Percentiles rank a stretch among this genome's conserved stretches.
These are phyloP conservation scores for Podospora australis DNA, from an alignment of 495 filamentous ascomycete genomes.

Conservation along the genomic window DNA sequence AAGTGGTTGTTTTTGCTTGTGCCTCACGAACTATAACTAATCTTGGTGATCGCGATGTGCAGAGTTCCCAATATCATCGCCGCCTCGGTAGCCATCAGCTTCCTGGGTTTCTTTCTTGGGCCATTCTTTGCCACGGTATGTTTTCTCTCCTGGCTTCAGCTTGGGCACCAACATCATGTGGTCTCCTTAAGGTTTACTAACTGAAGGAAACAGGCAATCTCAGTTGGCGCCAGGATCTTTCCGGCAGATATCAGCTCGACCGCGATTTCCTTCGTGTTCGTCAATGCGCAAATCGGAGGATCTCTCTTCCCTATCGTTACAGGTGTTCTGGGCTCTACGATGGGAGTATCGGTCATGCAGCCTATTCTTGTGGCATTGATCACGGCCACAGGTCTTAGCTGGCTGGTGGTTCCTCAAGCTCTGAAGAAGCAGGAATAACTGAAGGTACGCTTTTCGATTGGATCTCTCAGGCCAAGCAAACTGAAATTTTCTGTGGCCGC, in stretches of 20 bases:
- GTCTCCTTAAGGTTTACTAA: too few species aligned
- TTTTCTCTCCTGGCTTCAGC: not conserved
- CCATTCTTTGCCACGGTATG: conserved; percentile 41
- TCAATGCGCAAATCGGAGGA: conserved; percentile 43
- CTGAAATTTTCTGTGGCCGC: too few species aligned
- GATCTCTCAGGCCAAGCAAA: too few species aligned
- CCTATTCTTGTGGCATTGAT: conserved; percentile 45
- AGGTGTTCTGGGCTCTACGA: conserved; percentile 39
- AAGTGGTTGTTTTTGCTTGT: conserved; percentile 14
- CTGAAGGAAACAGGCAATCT: conserved; percentile 24
- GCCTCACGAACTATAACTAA: conserved; percentile 26
- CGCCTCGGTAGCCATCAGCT: conserved; percentile 59
- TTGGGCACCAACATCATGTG: conserved; percentile 1
- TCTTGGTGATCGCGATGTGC: not conserved
- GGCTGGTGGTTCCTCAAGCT: conserved; percentile 36
- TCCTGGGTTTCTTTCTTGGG: conserved; percentile 66
- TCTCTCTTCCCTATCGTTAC: conserved; percentile 47
- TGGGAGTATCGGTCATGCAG: conserved; percentile 43
- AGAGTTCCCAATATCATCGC: conserved; percentile 64
- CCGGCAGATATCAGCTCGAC: conserved; percentile 36
- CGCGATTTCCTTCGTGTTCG: conserved; percentile 40
- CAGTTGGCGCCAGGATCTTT: conserved; percentile 33
- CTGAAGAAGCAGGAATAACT: not conserved
- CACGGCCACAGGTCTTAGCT: conserved; percentile 35
- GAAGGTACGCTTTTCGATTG: too few species aligned